Evolutionary conservation across 2,329 filamentous ascomycete species (phyloP), one percentile per base, ranked within the genome.

Genomic region (Botrytis aclada): DNA sequence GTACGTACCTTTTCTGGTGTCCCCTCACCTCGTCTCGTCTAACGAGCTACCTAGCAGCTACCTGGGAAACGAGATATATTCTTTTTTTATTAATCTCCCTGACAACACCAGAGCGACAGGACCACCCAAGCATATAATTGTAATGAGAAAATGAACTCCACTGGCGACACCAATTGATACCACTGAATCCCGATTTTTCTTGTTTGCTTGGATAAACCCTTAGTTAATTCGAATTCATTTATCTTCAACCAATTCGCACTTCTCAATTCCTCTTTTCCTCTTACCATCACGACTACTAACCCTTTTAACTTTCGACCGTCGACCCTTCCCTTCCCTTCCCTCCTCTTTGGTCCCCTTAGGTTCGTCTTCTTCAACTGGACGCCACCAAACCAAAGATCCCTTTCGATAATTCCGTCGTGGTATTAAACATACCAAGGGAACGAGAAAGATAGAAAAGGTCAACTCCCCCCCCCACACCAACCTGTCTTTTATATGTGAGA

Each of bases 61-160:
- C 45, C 45, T 54, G 6, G 64, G 25, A 67, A 54, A 54, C 64
- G 64, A 54, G 32, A 67, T 54, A 67, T 67, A 67, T 67, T 54
- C 64, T 54, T 22, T 12, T 39, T 9, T 16, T 39, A 20, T 39
- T 22, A 16, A 47, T 72, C 70, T 72, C 70, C 70, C 51, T 34
- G 70, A 72, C 70, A 72, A 72, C 70, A 72, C 70, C 62, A 56
- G 70, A 67, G 70, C 70, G 51, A 72, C 70, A 72, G 37, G 62
- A 72, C 37, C 37, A 37, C 64, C 37, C 70, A 72, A 47, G 62
- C 69, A 72, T 69, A 72, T 60, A 51, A 71, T 66, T 37, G 65
- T 67, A 72, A 61, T 54, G 43, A 67, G 45, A 72, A 72, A 47
- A 67, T n/a, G 54, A 69, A 72, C 70, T 72, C 70, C 62, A 72